Percentiles rank a stretch among this genome's conserved stretches.
Conservation (phyloP, 306 rosid species). For the Corylus americana region DNA sequence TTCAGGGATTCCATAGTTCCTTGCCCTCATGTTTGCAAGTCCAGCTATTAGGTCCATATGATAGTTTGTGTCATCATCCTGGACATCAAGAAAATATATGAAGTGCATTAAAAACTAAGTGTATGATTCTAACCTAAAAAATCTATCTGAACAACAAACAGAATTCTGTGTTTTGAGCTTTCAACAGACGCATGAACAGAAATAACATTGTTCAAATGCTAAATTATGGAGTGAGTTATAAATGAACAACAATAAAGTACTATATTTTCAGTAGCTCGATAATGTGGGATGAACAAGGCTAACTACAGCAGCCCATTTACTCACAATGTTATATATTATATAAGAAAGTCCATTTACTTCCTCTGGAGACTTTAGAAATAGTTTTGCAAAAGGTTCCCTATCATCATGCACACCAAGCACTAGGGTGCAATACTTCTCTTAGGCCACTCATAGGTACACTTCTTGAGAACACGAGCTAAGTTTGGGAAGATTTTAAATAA, state of each 20-base stretch:
- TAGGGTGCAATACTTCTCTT: background rate
- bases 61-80: conserved; percentile 44
- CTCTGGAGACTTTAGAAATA: background rate
- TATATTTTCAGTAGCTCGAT: background rate
- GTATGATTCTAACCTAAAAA: background rate
- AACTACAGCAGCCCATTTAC: background rate
- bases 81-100: background rate
- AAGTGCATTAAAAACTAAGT: background rate
- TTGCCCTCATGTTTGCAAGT: conserved; percentile 44
- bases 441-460: background rate
- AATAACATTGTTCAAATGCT: background rate
- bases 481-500: background rate
- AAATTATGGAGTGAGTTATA: background rate
- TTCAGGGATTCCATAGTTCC: conserved; percentile 40
- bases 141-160: background rate
- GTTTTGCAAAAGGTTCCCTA: background rate
- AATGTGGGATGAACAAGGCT: background rate
- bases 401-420: background rate
- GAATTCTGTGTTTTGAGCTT: background rate
- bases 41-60: conserved; percentile 44
- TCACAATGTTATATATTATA: background rate
- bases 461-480: background rate
- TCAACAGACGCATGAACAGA: background rate
- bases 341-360: background rate
- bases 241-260: background rate